Base-by-base conservation (phyloP, 345 rosid species). In the Brassica carinata region DNA sequence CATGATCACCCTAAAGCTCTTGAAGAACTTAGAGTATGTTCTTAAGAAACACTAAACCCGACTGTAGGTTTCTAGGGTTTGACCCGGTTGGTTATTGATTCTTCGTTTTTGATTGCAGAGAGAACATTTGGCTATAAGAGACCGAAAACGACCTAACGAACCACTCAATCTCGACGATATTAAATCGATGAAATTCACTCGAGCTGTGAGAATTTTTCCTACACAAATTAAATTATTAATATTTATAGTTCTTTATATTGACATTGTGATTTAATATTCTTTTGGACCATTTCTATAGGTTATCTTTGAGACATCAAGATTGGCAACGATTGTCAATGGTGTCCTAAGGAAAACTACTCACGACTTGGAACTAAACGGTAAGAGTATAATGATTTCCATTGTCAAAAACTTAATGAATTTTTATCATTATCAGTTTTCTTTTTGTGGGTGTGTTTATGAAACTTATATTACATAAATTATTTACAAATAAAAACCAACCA, bases 281-380 rank as follows among this genome's bases (percentile, higher is more conserved):
- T 67, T 36, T 81, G 62, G 79, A 73, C 5, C 30, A 57, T 72
- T 78, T 17, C 7, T 8, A 73, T 84, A 91, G 93, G 94, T 93
- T 27, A 88, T 94, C 14, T 86, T 88, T 61, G 94, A 92, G 87
- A 89, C 96, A 61, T 87, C 90, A 77, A 90, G 98, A 81, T 86
- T 94, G 74, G 95, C 95, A 4, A 86, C 97, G 30, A 79, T 94
- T 71, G 92, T 92, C 33, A 94, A 94, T 81, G 97, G 98, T 7
- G 89, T 91, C 33, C 26, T 92, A 76, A 88, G 97, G 82, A 94
- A 89, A 85, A 88, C 97, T 23, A 90, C 94, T 7, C 71, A 85
- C 57, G 97, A 92, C 58, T 81, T 94, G 85, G 92, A 92, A 85
- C 82, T 94, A 17, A 89, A 92, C 62, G 98, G 98, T 90, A 76